Evolutionary conservation across 2,329 filamentous ascomycete species (phyloP).

Genomic region (Huntiella savannae): DNA sequence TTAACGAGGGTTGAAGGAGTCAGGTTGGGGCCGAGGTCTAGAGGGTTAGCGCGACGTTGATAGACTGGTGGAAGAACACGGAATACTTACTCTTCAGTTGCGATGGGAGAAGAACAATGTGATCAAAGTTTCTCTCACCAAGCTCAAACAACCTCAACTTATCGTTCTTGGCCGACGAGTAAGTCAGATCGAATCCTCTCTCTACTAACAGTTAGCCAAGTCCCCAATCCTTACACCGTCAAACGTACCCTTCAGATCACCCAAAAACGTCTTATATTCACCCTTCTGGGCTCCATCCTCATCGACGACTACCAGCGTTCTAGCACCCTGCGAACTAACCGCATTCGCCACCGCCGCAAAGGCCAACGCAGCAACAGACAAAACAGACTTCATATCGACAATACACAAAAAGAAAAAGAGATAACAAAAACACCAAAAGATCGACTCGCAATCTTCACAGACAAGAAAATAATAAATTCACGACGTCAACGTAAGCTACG

Average conservation of each 20-base stretch:
- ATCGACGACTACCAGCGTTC: slow-evolving; percentile 73
- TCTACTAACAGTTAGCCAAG: slow-evolving; percentile 27
- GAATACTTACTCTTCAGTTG: slow-evolving; percentile 60
- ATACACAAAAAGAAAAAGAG: slow-evolving; percentile 12
- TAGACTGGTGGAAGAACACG: neutral
- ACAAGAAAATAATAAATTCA: neutral
- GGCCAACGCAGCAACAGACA: slow-evolving; percentile 50
- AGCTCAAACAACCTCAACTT: slow-evolving; percentile 62
- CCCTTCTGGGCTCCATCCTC: slow-evolving; percentile 55
- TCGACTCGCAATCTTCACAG: too few relatives aligned
- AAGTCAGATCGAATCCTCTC: slow-evolving; percentile 63
- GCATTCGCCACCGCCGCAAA: slow-evolving; percentile 51
- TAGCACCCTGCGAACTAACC: slow-evolving; percentile 57
- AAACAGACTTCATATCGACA: slow-evolving; percentile 48
- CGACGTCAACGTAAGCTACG: slow-evolving; percentile 5
- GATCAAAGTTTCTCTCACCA: slow-evolving; percentile 78
- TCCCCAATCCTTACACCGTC: neutral
- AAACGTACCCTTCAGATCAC: slow-evolving; percentile 46
- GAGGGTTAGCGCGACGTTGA: neutral
- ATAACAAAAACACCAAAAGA: neutral
- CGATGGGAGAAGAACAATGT: slow-evolving; percentile 71
- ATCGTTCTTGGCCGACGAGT: slow-evolving; percentile 68
- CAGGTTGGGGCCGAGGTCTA: slow-evolving; percentile 72
- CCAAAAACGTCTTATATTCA: slow-evolving; percentile 65
- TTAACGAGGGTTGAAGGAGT: slow-evolving; percentile 74